Base-by-base conservation (phyloP, 177 flowering plant species). In the Tripterygium wilfordii region DNA sequence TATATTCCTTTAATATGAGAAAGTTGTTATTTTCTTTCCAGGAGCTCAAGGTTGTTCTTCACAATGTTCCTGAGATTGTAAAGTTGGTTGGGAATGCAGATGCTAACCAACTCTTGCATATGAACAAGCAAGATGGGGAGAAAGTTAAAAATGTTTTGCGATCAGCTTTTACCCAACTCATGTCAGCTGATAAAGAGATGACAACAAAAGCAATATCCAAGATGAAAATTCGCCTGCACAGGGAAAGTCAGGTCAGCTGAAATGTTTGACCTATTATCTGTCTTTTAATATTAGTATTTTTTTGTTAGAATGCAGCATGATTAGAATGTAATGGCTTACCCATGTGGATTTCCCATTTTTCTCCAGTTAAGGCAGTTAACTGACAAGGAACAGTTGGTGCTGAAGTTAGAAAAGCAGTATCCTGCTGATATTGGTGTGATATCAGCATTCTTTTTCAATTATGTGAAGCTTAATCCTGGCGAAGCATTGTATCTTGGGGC, bases 401-500 rank as follows among this genome's bases (percentile, higher is more conserved):
- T 89, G 63, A 55, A 49, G 48, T 67, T 94, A 25, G 90, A 83
- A 47, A 66, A 69, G 67, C 88, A 89, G 58, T 89, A 94, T 66
- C 92, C 99, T 2, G 70, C 51, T 35, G 99, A 94, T 58, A 56
- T 89, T 54, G 99, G 99, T 27, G 81, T 89, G 3, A 47, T 87
- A 42, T 67, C 95, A 31, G 78, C 97, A 21, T 85, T 89, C 67
- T 72, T 94, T 56, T 53, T 94, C 18, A 94, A 94, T 54, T 66
- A 78, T 42, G 76, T 94, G 54, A 87, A 73, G 60, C 85, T 94
- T 35, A 69, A 76, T 2, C 85, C 96, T 10, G 97, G 95, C 27
- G 95, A 94, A 68, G 99, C 96, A 27, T 58, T 94, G 48, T 81
- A 71, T 56, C 64, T 92, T 20, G 96, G 83, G 31, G 83, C 96